Evolutionary conservation across 1,284 basidiomycete species (phyloP).

Genomic region (Leccinum griseonigrum): DNA sequence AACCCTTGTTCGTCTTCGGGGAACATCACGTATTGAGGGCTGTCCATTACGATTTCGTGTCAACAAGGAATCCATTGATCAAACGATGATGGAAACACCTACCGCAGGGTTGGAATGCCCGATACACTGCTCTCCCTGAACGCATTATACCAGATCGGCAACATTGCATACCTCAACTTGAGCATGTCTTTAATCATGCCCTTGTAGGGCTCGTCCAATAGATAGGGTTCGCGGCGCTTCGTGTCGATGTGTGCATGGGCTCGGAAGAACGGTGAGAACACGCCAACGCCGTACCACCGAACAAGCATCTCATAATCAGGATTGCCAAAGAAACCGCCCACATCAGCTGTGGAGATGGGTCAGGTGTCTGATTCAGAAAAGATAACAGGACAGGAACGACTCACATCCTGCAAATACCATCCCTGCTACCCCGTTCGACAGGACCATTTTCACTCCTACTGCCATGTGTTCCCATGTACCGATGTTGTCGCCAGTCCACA

Average conservation of each 20-base stretch:
- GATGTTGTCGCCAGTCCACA: constrained; percentile 99
- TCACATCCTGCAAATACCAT: constrained; percentile 90
- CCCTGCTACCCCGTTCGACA: constrained; percentile 90
- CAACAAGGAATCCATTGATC: neutral
- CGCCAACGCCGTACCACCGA: constrained; percentile 96
- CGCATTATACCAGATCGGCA: constrained; percentile 96
- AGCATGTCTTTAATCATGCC: constrained; percentile 79
- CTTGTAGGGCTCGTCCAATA: constrained; percentile 88
- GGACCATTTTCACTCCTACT: constrained; percentile 91
- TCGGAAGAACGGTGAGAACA: constrained; percentile 96
- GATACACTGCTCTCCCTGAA: constrained; percentile 84
- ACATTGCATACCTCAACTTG: constrained; percentile 81
- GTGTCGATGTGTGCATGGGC: constrained; percentile 99
- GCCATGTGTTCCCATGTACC: constrained; percentile 98
- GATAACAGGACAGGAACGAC: constrained; percentile 26
- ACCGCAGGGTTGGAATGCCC: constrained; percentile 82
- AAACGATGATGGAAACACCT: constrained; percentile 7
- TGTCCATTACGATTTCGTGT: constrained; percentile 29
- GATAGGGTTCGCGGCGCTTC: constrained; percentile 94
- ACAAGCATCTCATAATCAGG: constrained; percentile 93
- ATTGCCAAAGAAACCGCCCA: constrained; percentile 99
- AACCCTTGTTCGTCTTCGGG: constrained; percentile 86
- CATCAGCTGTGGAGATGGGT: constrained; percentile 67
- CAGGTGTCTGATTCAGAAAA: neutral
- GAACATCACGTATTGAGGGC: constrained; percentile 93